Evolutionary conservation across 106 monocot species (phyloP), one percentile per base, ranked within the genome.

Genomic region (Allium fistulosum): DNA sequence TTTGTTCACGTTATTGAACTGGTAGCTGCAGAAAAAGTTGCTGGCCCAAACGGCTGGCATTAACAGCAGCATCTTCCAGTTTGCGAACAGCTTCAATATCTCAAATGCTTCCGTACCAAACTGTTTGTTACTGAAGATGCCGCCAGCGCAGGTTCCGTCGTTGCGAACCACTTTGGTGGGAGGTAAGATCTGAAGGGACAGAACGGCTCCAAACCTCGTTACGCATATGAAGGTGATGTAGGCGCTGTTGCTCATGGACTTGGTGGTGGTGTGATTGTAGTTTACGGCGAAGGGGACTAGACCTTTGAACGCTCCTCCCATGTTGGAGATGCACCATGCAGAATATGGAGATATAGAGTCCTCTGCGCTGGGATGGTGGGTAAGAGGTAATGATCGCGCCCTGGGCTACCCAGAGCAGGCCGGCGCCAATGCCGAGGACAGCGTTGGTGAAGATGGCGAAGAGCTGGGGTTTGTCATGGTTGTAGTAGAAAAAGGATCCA

Each of bases 1-100:
- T 8, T 80, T 90, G 53, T 94, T 90, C 6, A 90, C 94, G 66
- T 94, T 84, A 79, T 94, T 94, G 87, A 94, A 94, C 69, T 90
- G 94, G 82, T 94, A 90, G 56, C 62, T 84, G 78, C 90, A 94
- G 90, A 94, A 94, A 82, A 94, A 94, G 73, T 94, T 94, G 82
- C 90, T 90, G 7, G 82, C 90, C 94, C 94, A 94, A 0, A 90
- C 77, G 11, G 94, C 87, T 9, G 94, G 87, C 62, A 77, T 14
- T 18, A 94, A 61, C 9, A 90, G 87, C 56, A 94, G 84, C 94
- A 90, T 90, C 58, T 68, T 78, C 87, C 87, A 84, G 71, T 87
- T 71, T 15, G 48, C 17, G 75, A 94, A 94, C 6, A 94, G 82
- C 65, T 76, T 73, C n/a, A 85, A 45, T 53, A 87, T 82, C 73